phyloP scores from a whole-genome alignment of 2,329 filamentous ascomycete species.

The Coniella vitis region DNA sequence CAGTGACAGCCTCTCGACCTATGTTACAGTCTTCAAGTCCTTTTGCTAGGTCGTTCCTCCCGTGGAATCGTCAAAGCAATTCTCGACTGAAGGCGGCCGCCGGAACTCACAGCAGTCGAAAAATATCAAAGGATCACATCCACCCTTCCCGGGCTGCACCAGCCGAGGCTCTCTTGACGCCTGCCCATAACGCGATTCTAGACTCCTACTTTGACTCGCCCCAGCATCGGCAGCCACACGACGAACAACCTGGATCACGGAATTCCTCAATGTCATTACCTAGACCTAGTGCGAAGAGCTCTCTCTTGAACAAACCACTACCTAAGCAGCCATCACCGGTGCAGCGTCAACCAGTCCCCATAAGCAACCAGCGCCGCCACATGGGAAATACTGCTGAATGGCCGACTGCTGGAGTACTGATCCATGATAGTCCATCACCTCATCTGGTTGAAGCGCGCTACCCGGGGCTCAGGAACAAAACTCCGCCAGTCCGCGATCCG shows the following conservation, averaged over 20 bases:
- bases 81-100: background rate
- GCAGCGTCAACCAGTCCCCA: constrained; percentile 6
- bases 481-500: no score
- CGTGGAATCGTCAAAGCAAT: constrained; percentile 9
- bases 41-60: constrained; percentile 6
- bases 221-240: background rate
- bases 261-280: background rate
- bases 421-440: constrained; percentile 10
- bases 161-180: constrained; percentile 11
- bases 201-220: constrained; percentile 14
- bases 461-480: background rate
- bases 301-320: constrained; percentile 1
- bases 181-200: constrained; percentile 9
- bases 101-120: constrained; percentile 3
- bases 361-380: constrained; percentile 13
- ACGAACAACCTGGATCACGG: background rate
- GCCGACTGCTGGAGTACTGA: constrained; percentile 16
- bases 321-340: background rate
- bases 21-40: background rate
- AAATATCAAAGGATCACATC: constrained; percentile 9
- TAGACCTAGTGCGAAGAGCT: background rate
- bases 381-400: constrained; percentile 16
- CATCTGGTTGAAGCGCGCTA: background rate
- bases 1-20: background rate
- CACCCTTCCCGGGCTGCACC: constrained; percentile 10